phyloP scores from a whole-genome alignment of 2,329 filamentous ascomycete genomes.

The Bertia moriformis region DNA sequence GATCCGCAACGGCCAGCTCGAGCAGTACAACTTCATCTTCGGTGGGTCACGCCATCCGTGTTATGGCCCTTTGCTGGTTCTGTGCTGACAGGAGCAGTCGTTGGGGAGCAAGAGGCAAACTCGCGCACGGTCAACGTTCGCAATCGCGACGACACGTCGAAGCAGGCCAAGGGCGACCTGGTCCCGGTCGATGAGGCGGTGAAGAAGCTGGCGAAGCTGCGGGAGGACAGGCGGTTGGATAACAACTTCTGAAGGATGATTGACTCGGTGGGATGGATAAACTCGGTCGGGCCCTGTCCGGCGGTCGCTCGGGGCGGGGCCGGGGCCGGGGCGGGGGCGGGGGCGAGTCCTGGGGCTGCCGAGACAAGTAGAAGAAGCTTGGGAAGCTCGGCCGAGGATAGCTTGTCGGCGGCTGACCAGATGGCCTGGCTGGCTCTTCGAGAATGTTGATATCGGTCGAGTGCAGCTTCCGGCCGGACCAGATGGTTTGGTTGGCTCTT shows the following conservation, averaged over 20 bases:
- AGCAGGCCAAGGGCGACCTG: slow-evolving; percentile 46
- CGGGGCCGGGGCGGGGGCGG: no score
- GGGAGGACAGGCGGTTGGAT: not conserved
- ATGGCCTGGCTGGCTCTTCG: no score
- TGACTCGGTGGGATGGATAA: no score
- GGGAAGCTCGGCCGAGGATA: no score
- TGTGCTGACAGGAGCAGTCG: slow-evolving; percentile 26
- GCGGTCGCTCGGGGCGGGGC: no score
- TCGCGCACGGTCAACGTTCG: slow-evolving; percentile 45
- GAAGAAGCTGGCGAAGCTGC: slow-evolving; percentile 26
- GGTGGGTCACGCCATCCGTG: slow-evolving; percentile 14
- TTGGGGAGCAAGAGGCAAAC: slow-evolving; percentile 47
- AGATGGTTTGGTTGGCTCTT: no score
- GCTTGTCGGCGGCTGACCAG: no score
- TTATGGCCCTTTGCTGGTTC: slow-evolving; percentile 6
- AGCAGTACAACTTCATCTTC: slow-evolving; percentile 34
- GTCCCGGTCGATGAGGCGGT: slow-evolving; percentile 44
- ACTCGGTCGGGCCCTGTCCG: no score
- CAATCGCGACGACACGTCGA: slow-evolving; percentile 46
- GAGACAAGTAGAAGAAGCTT: no score
- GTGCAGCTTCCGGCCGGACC: no score
- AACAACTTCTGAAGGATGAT: not conserved
- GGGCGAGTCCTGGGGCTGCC: no score
- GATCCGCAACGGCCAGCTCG: slow-evolving; percentile 28
- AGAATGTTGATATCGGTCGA: no score